Evolutionary conservation across 208 protist species (phyloP), one percentile per base, ranked within the genome.

Genomic region (Crithidia acanthocephali): DNA sequence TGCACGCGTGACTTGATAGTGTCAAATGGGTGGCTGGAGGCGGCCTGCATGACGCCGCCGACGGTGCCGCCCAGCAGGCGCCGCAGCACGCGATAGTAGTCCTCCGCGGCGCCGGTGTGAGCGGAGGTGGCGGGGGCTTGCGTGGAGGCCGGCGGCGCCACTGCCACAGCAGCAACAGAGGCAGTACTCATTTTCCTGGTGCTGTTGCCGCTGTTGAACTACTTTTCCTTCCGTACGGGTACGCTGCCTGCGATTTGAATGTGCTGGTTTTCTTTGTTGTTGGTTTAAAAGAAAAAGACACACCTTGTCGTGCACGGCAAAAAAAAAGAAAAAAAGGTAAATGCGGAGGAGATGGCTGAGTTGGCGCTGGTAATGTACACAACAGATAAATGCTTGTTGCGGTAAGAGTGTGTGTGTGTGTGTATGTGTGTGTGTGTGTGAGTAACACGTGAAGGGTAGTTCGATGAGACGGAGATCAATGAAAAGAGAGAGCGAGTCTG

Each of bases 1-100:
- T 93, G 88, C 44, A 93, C 71, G 13, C 85, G 84, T 23, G 80
- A 82, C 64, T 93, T 93, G 53, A 93, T 76, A 11, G 85, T 91
- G 51, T 93, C 88, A 48, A 93, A 81, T 4, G 88, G 88, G 70
- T 93, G 83, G 56, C 82, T 87, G n/a, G 63, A 74, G 40, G 68
- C 66, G 2, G 88, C 88, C 79, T 89, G 88, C 71, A 91, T 57
- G 30, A 91, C 72, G 7, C 88, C 88, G 28, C 85, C 83, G 1
- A 89, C 58, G 25, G 85, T 87, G 51, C 88, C 88, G 1, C 85
- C 88, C 13, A 79, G 27, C 40, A 93, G 67, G 6, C 79, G 83
- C 15, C 85, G 83, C 35, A 85, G 45, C 47, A 88, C 73, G 20
- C 58, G 83, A n/a, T 76, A 22, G 37, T 72, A 35, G 28, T 81